Evolutionary conservation across 352 stramenopile species (phyloP), one percentile per base, ranked within the genome.

Genomic region (Phytophthora sansomeana): DNA sequence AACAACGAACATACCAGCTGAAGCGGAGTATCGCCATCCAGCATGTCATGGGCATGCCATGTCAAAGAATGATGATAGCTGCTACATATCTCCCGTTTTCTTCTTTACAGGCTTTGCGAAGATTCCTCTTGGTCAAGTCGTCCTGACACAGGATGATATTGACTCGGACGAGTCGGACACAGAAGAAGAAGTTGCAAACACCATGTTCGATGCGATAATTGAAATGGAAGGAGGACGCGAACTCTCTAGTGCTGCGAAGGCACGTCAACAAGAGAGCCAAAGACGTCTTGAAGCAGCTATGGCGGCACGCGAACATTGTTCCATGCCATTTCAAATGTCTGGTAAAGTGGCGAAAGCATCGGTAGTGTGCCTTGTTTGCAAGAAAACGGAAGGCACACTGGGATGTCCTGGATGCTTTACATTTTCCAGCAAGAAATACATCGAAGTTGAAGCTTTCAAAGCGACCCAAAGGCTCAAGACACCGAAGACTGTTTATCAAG

Each of bases 371-470:
- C 58, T 82, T 17, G 38, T 88, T 32, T 81, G 81, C 57, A 76
- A 78, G 44, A 57, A 69, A 47, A 41, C 55, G 6, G 30, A 42
- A n/a, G 35, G 32, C 7, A 77, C 74, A 14, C 35, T 68, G 48
- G 84, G 87, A 5, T 95, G 84, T 57, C 80, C 84, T 4, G 84
- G 87, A 1, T 93, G 84, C 46, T 93, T 92, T 68, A 52, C 67
- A 9, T 91, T 92, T 58, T 81, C 75, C 0, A 68, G 59, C 19
- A 63, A 72, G 10, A 75, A 58, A 13, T 87, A 81, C 47, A 47
- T 69, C 14, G 44, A 77, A 8, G 55, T 77, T 2, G 61, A 80
- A 33, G 53, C 68, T 14, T 73, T 64, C 5, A 76, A 79, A 58
- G 58, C 75, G 4, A 75, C 74, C 0, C 77, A 87, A 38, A 72